Evolutionary conservation across 176 grass and related monocot species (phyloP).

Genomic region (Zoysia pacifica): DNA sequence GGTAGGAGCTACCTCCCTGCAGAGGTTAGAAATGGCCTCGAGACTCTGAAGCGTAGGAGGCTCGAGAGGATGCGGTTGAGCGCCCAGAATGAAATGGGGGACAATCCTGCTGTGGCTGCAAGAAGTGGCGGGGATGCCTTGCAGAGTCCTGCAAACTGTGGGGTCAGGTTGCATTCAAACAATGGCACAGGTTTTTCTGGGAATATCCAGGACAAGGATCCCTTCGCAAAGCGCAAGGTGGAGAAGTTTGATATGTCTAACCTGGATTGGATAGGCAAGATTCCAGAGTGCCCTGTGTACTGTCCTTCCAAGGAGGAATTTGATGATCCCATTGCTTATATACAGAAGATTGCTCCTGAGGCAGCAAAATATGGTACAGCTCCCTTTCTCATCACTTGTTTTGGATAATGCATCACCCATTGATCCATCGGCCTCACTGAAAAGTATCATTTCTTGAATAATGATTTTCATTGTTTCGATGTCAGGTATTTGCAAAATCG

Average conservation of each 20-base stretch:
- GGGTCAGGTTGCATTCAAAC: conserved; percentile 53
- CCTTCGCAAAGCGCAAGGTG: conserved; percentile 73
- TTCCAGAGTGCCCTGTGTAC: conserved; percentile 90
- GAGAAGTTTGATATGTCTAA: conserved; percentile 80
- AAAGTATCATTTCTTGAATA: not conserved
- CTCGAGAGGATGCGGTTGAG: conserved; percentile 53
- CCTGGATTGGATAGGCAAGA: conserved; percentile 80
- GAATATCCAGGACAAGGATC: conserved; percentile 43
- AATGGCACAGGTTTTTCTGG: conserved; percentile 25
- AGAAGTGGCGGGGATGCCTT: conserved; percentile 78
- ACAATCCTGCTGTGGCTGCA: conserved; percentile 35
- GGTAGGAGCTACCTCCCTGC: conserved; percentile 57
- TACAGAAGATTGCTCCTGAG: conserved; percentile 80
- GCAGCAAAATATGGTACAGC: conserved; percentile 78
- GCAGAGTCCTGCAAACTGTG: conserved; percentile 55
- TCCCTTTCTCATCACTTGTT: not conserved
- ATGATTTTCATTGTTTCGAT: not conserved
- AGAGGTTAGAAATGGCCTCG: conserved; percentile 61
- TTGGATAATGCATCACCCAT: not conserved
- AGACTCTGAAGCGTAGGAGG: conserved; percentile 60
- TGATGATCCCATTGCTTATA: conserved; percentile 75
- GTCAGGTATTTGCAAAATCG: conserved; percentile 96
- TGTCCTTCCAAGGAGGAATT: conserved; percentile 81
- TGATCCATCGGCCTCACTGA: not conserved
- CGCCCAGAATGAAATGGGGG: conserved; percentile 32